Base-by-base conservation (phyloP, 2,329 filamentous ascomycete species). In the Chrysosporium queenslandicum region DNA sequence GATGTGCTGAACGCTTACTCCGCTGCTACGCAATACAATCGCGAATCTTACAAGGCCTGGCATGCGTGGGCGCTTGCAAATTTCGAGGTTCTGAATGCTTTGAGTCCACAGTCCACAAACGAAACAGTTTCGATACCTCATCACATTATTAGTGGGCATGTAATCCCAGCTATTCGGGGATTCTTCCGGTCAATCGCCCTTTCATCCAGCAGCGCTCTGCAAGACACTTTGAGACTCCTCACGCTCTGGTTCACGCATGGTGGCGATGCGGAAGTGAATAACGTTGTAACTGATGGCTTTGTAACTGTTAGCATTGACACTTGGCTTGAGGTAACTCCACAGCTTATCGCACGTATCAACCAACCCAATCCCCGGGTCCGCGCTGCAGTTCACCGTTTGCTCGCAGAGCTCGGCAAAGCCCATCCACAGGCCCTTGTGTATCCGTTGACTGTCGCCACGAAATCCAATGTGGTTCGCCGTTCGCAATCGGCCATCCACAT, bases 11-110 rank as follows among this genome's bases (percentile, higher is more conserved):
- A 81, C n/a, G 89, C 92, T 1, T 98, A 97, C 68, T 83, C 83
- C 16, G 85, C 90, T 54, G 94, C 94, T 1, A 98, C 92, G 1
- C 84, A 87, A 54, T 96, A 94, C 71, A 94, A 98, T 66, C 85
- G 88, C 30, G 83, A 85, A 56, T 98, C 91, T 81, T 98, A 98
- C 74, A 99, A 98, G 71, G 92, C 94, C 6, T 99, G 92, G 92
- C 92, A 99, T 69, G 87, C 92, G 0, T 99, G 92, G 91, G 94
- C 92, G 9, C 71, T 98, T 57, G 91, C 92, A 50, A 99, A 98
- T 68, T 99, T 98, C 63, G 91, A 99, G 70, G 92, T 98, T 53
- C 90, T 97, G 34, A 94, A 92, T 60, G 82, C 85, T 0, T 74
- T 92, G 53, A 80, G 83, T 7, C 77, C 84, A 20, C 78, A 82